Evolutionary conservation across 1,139 yeast species (phyloP).

Genomic region (Suhomyces guaymorum): DNA sequence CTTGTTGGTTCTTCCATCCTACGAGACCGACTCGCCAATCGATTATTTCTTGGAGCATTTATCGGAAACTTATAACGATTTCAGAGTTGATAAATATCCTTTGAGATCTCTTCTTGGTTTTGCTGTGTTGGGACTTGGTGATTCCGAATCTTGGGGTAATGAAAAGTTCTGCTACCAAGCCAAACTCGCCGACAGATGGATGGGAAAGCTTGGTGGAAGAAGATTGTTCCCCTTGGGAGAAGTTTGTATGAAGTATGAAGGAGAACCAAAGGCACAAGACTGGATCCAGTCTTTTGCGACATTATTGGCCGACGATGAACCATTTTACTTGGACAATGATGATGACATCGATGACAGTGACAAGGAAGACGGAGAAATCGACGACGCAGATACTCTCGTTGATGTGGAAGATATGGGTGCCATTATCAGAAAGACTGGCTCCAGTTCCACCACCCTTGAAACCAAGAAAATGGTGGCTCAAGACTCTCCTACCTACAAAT

Average conservation of each 20-base stretch:
- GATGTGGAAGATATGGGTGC: slow-evolving; percentile 88
- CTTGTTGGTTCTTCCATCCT: slow-evolving; percentile 79
- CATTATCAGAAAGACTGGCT: slow-evolving; percentile 43
- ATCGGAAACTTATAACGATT: slow-evolving; percentile 79
- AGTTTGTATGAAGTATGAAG: slow-evolving; percentile 74
- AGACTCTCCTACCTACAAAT: slow-evolving; percentile 84
- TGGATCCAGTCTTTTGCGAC: slow-evolving; percentile 66
- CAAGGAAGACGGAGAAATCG: slow-evolving; percentile 49
- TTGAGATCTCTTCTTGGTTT: slow-evolving; percentile 69
- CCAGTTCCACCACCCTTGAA: slow-evolving; percentile 25
- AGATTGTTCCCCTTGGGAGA: slow-evolving; percentile 84
- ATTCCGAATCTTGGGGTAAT: slow-evolving; percentile 77
- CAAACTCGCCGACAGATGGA: slow-evolving; percentile 66
- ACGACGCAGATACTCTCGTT: slow-evolving; percentile 48
- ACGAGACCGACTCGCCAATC: slow-evolving; percentile 89
- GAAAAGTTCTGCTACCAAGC: slow-evolving; percentile 89
- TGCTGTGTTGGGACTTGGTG: slow-evolving; percentile 86
- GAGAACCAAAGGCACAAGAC: slow-evolving; percentile 59
- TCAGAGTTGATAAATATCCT: slow-evolving; percentile 82
- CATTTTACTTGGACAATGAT: slow-evolving; percentile 49
- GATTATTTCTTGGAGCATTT: slow-evolving; percentile 84
- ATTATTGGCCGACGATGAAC: slow-evolving; percentile 66
- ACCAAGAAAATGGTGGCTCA: slow-evolving; percentile 86
- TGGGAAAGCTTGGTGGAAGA: slow-evolving; percentile 82
- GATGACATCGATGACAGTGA: slow-evolving; percentile 40